Conservation (phyloP, 1,284 basidiomycete genomes). For the Ganoderma lingzhi region DNA sequence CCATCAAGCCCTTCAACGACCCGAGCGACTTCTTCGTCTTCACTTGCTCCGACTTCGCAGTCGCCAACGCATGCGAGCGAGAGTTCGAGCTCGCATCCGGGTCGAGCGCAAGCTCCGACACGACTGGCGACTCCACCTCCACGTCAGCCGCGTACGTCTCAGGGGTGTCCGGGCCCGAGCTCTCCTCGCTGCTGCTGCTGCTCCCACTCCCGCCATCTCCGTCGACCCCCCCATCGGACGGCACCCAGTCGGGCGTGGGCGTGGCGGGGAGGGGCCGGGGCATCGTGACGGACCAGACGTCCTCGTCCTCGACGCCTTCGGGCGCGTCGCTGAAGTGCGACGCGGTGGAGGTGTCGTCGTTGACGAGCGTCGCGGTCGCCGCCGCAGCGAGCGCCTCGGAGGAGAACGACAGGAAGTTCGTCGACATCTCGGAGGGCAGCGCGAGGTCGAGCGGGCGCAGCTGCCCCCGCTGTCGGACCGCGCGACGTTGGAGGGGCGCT, state of each 20-base stretch:
- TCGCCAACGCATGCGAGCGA: not conserved
- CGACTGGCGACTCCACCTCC: not conserved
- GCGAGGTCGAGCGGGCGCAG: slow-evolving; percentile 6
- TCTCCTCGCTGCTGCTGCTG: slow-evolving; percentile 9
- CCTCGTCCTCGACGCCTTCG: not conserved
- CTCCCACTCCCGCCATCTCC: not conserved
- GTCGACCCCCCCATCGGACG: not conserved
- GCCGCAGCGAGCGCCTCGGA: not conserved
- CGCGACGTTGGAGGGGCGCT: not conserved
- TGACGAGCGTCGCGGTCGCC: not conserved
- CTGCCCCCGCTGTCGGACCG: not conserved
- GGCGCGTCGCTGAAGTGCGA: slow-evolving; percentile 7
- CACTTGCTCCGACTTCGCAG: not conserved
- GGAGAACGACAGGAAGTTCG: not conserved
- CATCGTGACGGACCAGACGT: not conserved
- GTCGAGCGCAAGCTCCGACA: slow-evolving; percentile 6
- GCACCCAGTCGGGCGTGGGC: not conserved
- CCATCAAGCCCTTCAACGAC: not conserved
- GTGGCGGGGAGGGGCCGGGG: not conserved
- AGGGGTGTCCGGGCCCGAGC: slow-evolving; percentile 6
- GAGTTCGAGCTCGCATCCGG: not conserved
- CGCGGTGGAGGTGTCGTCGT: not conserved
- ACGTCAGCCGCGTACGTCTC: not conserved
- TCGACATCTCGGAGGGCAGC: slow-evolving; percentile 2
- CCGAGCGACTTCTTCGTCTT: not conserved